Evolutionary conservation across 805 yeast genomes (phyloP), one percentile per base, ranked within the genome.

Genomic region (Teunomyces pallodes): DNA sequence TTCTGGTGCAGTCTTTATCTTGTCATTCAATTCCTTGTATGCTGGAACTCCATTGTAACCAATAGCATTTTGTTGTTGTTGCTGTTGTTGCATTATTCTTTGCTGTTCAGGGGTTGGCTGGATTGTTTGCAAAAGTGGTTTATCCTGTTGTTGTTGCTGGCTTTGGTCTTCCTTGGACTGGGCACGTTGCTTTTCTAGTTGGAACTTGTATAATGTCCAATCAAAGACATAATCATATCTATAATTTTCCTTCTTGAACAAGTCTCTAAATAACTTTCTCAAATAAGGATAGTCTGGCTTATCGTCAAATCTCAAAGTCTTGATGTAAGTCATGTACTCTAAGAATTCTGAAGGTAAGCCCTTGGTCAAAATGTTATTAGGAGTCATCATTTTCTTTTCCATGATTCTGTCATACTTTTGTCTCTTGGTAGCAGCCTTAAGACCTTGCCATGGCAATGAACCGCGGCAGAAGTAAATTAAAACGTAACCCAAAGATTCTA

Each of bases 401-500:
- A 92, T 84, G 59, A 92, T 94, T 53, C 97, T 81, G 72, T 92
- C 97, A 70, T 92, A 92, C 71, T 94, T 92, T 69, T 92, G 97
- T 73, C 96, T 88, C 74, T 92, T 92, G 12, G 97, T 90, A 24
- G 92, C 94, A 35, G 98, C 99, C 70, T 90, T 90, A 61, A 92
- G 80, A 3, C 99, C 99, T 72, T 92, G 99, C 99, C 99, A 92
- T 46, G 99, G 99, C 60, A 92, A 81, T 13, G 96, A 87, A 39
- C 99, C 98, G 49, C 96, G 83, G 69, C 96, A 87, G 66, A 92
- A 94, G 71, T 92, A 92, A 58, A 92, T 88, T 59, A 94, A 77
- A 46, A 92, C 97, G 65, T 92, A 92, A 44, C 97, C 98, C 62
- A 92, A 79, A 52, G 94, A 85, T 72, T 94, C 99, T 59, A 92